phyloP scores from a whole-genome alignment of 257 asterid species.

The Fraxinus americana region DNA sequence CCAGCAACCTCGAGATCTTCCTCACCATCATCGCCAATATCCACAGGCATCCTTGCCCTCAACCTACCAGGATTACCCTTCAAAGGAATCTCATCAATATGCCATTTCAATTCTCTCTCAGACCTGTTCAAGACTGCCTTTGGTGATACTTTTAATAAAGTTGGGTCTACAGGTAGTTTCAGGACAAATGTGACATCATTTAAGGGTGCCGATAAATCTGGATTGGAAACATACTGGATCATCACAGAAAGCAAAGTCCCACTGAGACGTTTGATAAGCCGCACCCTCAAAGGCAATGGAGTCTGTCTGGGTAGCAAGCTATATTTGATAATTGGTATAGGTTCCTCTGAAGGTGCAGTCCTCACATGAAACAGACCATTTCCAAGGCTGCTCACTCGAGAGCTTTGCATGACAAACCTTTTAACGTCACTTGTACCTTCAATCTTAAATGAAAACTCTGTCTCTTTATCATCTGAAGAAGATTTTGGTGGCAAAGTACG shows the following conservation, averaged over 20 bases:
- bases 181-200: constrained; percentile 71
- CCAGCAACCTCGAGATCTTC: constrained; percentile 76
- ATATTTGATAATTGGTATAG: constrained; percentile 76
- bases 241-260: constrained; percentile 91
- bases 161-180: constrained; percentile 88
- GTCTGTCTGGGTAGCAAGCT: constrained; percentile 73
- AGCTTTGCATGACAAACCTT: constrained; percentile 77
- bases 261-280: constrained; percentile 81
- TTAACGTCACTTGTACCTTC: constrained; percentile 76
- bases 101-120: constrained; percentile 89
- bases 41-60: constrained; percentile 88
- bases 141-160: constrained; percentile 79
- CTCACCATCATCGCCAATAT: constrained; percentile 74
- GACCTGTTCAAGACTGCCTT: constrained; percentile 91
- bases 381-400: constrained; percentile 82
- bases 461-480: constrained; percentile 58
- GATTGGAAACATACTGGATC: constrained; percentile 82
- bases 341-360: constrained; percentile 69
- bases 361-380: constrained; percentile 82
- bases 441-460: constrained; percentile 90
- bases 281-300: constrained; percentile 87
- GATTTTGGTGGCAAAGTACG: constrained; percentile 72
- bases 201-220: constrained; percentile 74
- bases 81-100: constrained; percentile 76
- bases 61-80: constrained; percentile 82